Evolutionary conservation across 805 yeast genomes (phyloP).

Genomic region (Pichia phayaonensis): DNA sequence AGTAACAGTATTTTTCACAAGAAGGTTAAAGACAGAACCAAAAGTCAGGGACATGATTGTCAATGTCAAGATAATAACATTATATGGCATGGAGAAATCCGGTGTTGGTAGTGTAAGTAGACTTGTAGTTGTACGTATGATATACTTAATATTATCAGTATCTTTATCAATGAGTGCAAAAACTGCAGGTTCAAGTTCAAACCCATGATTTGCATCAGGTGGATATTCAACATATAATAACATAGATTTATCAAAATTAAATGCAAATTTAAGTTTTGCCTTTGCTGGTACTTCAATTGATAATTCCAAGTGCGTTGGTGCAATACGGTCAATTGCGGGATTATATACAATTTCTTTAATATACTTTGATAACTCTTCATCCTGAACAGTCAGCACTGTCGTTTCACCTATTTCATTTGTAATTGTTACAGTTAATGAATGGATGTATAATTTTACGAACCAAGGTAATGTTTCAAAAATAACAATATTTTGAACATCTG

Average conservation of each 20-base stretch:
- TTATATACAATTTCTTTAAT: constrained; percentile 51
- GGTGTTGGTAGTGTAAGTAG: constrained; percentile 89
- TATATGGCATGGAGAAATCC: constrained; percentile 97
- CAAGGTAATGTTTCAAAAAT: constrained; percentile 86
- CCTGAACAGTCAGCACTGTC: constrained; percentile 15
- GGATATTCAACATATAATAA: constrained; percentile 87
- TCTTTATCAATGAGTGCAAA: constrained; percentile 41
- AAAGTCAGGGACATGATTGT: constrained; percentile 89
- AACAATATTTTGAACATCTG: constrained; percentile 39
- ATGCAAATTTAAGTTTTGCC: constrained; percentile 53
- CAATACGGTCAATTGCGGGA: constrained; percentile 72
- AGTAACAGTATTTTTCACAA: constrained; percentile 67
- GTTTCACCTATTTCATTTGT: constrained; percentile 16
- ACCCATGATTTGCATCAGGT: constrained; percentile 99
- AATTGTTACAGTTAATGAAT: constrained; percentile 44
- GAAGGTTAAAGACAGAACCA: constrained; percentile 75
- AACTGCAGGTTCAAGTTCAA: constrained; percentile 88
- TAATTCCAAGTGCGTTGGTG: constrained; percentile 81
- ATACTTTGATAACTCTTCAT: constrained; percentile 27
- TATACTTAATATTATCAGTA: constrained; percentile 29
- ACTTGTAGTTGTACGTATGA: constrained; percentile 77
- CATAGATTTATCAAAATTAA: constrained; percentile 82
- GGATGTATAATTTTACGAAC: constrained; percentile 80
- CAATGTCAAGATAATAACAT: constrained; percentile 88
- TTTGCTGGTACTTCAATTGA: constrained; percentile 55